Conservation (phyloP, 805 yeast species). For the Metschnikowia proteae region DNA sequence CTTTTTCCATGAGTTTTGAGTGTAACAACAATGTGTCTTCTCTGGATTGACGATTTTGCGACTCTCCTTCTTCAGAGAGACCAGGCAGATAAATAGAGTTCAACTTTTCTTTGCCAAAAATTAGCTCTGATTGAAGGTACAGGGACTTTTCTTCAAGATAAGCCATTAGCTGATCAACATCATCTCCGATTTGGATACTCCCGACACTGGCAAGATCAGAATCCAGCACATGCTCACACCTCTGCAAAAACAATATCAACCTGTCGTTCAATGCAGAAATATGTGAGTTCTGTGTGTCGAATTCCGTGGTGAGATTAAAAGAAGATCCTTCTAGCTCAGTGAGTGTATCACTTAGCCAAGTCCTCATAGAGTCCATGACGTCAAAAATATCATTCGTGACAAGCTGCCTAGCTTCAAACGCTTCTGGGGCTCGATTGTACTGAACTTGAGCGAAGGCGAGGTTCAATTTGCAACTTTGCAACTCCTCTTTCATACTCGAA, state of each 20-base stretch:
- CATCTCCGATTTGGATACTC: not conserved
- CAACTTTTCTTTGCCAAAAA: not conserved
- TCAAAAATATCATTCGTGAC: not conserved
- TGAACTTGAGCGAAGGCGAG: not conserved
- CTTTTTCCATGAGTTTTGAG: slow-evolving; percentile 9
- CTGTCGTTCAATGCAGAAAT: slow-evolving; percentile 3
- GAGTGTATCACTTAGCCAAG: not conserved
- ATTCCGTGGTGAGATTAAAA: not conserved
- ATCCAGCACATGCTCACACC: not conserved
- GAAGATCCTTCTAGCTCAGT: not conserved
- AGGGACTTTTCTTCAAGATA: not conserved
- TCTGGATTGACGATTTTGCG: not conserved
- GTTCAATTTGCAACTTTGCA: not conserved
- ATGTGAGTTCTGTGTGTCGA: not conserved
- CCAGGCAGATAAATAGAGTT: not conserved
- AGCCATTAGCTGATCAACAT: not conserved
- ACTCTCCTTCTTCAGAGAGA: not conserved
- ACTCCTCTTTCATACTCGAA: not conserved
- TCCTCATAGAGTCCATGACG: not conserved
- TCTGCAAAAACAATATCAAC: not conserved
- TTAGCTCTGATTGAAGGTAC: not conserved
- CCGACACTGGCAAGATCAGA: not conserved
- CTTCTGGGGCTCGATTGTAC: not conserved
- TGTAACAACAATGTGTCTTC: slow-evolving; percentile 3
- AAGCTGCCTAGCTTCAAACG: not conserved